These are phyloP conservation scores for Podaxis sp. DNA, from an alignment of 768 basidiomycete species.

Conservation along the genomic window DNA sequence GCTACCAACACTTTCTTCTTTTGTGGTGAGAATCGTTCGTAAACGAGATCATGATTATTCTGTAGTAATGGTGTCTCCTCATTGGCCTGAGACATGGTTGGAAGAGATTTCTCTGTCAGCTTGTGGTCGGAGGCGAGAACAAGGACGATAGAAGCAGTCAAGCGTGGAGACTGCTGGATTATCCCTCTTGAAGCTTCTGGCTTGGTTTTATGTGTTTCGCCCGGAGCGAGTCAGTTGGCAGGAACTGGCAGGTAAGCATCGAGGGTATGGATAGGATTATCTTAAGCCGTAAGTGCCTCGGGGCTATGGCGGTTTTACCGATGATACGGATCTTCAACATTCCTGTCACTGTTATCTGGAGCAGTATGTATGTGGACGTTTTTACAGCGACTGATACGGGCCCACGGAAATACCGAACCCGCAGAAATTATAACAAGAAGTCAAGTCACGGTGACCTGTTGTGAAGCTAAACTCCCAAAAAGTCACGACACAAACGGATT, in stretches of 20 bases:
- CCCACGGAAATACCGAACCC: not conserved
- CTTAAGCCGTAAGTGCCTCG: not conserved
- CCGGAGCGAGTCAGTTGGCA: not conserved
- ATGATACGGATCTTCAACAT: too few relatives aligned
- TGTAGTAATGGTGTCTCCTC: conserved; percentile 2
- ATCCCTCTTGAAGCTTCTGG: not conserved
- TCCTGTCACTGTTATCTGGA: too few relatives aligned
- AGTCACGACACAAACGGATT: too few relatives aligned
- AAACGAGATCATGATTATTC: conserved; percentile 10
- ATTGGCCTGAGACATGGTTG: not conserved
- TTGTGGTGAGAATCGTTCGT: conserved; percentile 12
- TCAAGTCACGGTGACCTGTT: too few relatives aligned
- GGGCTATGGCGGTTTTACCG: too few relatives aligned
- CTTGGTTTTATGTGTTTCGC: not conserved
- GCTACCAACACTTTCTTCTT: conserved; percentile 10
- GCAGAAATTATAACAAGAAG: too few relatives aligned
- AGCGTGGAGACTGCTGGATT: not conserved
- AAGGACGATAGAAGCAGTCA: not conserved
- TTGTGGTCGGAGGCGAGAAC: not conserved
- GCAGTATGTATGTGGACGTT: not conserved
- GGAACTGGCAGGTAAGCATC: not conserved
- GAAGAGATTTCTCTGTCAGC: not conserved
- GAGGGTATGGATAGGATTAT: not conserved
- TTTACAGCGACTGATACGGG: not conserved
- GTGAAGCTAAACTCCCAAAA: too few relatives aligned